Base-by-base conservation (phyloP, 169 alveolate species). In the Amoebophrya sp. region DNA sequence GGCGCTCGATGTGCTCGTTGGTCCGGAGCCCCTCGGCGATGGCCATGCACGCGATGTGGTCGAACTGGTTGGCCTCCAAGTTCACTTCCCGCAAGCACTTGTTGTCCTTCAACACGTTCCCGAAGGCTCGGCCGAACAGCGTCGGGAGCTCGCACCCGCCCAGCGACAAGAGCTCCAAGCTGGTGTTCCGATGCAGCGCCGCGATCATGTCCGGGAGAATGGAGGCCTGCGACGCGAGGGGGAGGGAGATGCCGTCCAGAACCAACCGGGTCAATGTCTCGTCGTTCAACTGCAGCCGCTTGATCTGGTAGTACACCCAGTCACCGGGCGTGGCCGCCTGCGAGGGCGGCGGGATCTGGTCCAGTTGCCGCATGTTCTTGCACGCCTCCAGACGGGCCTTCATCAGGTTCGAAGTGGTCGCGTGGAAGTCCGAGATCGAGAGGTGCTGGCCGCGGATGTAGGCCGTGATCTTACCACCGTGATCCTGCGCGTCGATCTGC, bases 31-130 rank as follows among this genome's bases (percentile, higher is more conserved):
- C 35, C 35, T 66, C 83, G 32, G 83, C 83, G 38, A 66, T 18
- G 35, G 83, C 83, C 83, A 66, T 66, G 32, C 1, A 25, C 83
- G 83, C 29, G 35, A 66, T 1, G 32, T 12, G 35, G 83, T 66
- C 83, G 83, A 66, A 66, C 83, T 66, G 83, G 83, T 66, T 66
- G 32, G 32, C 83, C 35, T 66, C 83, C 83, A 66, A 25, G 38
- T 18, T 25, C 29, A 66, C 39, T n/a, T 66, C 83, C 32, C 35
- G 29, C 32, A 66, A 25, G 10, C 32, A 7, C 32, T 18, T 25
- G 83, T 66, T 66, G 35, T 7, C 10, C 83, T 25, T n/a, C 32
- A 66, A n/a, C 83, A 66, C 83, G 38, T 18, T 25, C 29, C 32
- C 83, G 83, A 66, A 25, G 35, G 83, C 83, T 25, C 2, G 1